Evolutionary conservation across 2,329 filamentous ascomycete species (phyloP).

Genomic region (Xylaria sp.): DNA sequence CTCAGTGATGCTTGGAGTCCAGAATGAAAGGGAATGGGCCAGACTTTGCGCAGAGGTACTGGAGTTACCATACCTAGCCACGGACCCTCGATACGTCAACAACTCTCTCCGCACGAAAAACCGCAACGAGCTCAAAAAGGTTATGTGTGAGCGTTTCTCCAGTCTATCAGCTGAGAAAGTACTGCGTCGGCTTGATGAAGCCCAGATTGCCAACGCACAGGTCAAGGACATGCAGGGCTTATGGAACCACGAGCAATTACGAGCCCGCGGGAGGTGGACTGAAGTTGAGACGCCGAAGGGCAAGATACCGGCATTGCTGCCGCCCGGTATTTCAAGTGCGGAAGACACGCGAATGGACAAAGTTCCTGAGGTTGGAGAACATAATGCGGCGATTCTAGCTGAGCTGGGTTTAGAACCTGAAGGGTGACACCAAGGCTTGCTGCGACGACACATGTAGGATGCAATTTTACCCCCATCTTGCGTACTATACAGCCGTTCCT

Average conservation of each 20-base stretch:
- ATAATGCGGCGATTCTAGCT: conserved; percentile 59
- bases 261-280: conserved; percentile 62
- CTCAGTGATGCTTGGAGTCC: conserved; percentile 66
- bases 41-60: conserved; percentile 62
- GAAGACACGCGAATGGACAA: conserved; percentile 54
- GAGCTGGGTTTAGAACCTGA: conserved; percentile 54
- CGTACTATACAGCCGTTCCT: conserved; percentile 1
- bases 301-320: conserved; percentile 59
- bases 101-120: conserved; percentile 61
- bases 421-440: conserved; percentile 8
- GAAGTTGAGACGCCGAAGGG: conserved; percentile 61
- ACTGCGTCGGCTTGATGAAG: conserved; percentile 57
- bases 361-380: conserved; percentile 62
- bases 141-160: conserved; percentile 59
- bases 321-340: conserved; percentile 55
- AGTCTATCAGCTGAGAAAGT: conserved; percentile 54
- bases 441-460: conserved; percentile 19
- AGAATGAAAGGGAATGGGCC: conserved; percentile 67
- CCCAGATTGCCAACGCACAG: conserved; percentile 65
- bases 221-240: conserved; percentile 66
- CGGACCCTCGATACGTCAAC: conserved; percentile 59
- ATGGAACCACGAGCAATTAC: conserved; percentile 65
- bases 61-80: conserved; percentile 54
- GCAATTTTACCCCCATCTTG: conserved; percentile 1
- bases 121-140: conserved; percentile 56